These are phyloP conservation scores for Podila epigama DNA, from an alignment of 192 early-diverging fungal genomes.

Conservation along the genomic window DNA sequence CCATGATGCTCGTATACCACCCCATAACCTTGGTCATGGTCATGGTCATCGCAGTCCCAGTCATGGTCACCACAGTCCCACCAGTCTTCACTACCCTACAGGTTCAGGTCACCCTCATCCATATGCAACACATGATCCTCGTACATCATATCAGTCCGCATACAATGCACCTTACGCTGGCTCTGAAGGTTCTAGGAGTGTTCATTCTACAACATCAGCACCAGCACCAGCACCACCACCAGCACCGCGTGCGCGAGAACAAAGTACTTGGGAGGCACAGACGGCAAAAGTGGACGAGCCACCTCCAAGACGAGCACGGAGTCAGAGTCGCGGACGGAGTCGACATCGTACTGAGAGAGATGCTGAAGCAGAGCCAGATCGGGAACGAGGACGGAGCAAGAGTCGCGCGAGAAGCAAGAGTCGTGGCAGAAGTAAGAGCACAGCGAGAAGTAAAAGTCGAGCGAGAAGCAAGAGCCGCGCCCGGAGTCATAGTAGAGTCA, in stretches of 20 bases:
- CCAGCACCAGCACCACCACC: not conserved
- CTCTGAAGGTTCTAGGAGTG: too few relatives aligned
- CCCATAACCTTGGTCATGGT: too few relatives aligned
- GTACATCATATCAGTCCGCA: too few relatives aligned
- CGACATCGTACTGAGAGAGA: not conserved
- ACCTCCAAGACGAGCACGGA: not conserved
- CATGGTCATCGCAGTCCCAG: too few relatives aligned
- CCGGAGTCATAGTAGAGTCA: conserved; percentile 2
- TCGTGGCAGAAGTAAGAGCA: not conserved
- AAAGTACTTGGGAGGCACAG: not conserved
- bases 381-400: conserved; percentile 1
- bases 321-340: not conserved
- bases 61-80: too few relatives aligned
- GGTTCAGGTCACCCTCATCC: too few relatives aligned
- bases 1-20: too few relatives aligned
- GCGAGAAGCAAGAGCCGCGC: not conserved
- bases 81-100: too few relatives aligned
- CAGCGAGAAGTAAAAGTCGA: conserved; percentile 2
- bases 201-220: not conserved
- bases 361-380: not conserved
- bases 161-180: too few relatives aligned
- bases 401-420: not conserved
- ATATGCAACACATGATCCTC: too few relatives aligned
- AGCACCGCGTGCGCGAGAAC: not conserved
- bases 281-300: too few relatives aligned